Percentiles rank a stretch among this genome's conserved stretches.
Conservation (phyloP, 495 filamentous ascomycete species). For the Thermochaetoides thermophila region DNA sequence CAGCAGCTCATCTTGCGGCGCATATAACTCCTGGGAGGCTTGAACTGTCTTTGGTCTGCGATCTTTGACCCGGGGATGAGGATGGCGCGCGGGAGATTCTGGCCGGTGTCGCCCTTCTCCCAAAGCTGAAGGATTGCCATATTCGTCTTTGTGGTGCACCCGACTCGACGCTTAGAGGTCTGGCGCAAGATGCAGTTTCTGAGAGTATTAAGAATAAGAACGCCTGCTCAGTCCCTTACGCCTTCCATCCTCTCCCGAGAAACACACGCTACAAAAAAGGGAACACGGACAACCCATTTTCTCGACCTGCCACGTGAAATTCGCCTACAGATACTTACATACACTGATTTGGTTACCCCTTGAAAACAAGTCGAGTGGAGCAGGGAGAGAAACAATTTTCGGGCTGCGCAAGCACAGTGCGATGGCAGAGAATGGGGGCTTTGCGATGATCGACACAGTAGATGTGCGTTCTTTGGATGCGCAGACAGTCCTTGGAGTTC, state of each 20-base stretch:
- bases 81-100: neutral
- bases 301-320: constrained; percentile 1
- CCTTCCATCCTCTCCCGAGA: too few species aligned
- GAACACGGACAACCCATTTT: neutral
- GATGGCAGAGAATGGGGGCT: neutral
- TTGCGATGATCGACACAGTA: neutral
- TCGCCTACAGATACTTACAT: constrained; percentile 3
- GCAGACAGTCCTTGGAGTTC: neutral
- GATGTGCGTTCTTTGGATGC: neutral
- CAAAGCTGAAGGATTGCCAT: constrained; percentile 1
- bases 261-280: too few species aligned
- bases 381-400: neutral
- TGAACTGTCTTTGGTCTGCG: constrained; percentile 1
- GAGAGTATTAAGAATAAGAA: too few species aligned
- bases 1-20: neutral
- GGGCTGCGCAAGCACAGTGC: neutral
- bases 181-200: neutral
- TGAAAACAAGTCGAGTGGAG: constrained; percentile 5
- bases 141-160: neutral
- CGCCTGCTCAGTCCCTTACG: too few species aligned
- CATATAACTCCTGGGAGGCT: neutral
- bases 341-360: constrained; percentile 6
- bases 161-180: neutral
- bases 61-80: neutral
- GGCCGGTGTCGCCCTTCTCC: neutral